Evolutionary conservation across 768 basidiomycete genomes (phyloP), one percentile per base, ranked within the genome.

Genomic region (Crassisporium funariophilum): DNA sequence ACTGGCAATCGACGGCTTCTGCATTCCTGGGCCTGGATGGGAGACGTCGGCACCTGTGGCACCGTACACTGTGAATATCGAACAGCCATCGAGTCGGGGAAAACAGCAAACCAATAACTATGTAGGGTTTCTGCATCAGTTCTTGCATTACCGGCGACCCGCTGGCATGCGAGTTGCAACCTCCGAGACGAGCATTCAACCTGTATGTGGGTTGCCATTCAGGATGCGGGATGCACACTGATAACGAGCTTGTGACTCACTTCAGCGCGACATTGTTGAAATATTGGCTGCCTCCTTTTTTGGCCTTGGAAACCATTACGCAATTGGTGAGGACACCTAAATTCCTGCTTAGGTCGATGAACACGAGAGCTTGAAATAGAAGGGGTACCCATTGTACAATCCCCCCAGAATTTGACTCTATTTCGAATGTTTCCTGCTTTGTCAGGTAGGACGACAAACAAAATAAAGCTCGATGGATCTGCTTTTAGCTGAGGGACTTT

Each of bases 1-100:
- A 1, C 77, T 73, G 0, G 84, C 72, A 0, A 86, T 68, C 0
- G 86, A 88, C 0, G 88, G 80, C 24, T 62, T 53, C 36, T 53
- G 39, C 0, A 73, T 54, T 0, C 84, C 82, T 10, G 85, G 78
- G 0, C 75, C 74, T 0, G 86, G 82, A 50, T 90, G 87, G 5
- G 78, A 74, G 0, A 88, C 75, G 56, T 81, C 82, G 7, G 78
- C 78, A n/a, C 82, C 79, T 80, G 40, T 22, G 12, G 44, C 0
- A 35, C 23, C 24, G 29, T 27, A 15, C 5, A 29, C 21, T 29
- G 29, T 24, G 6, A 41, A 4, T 13, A 25, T n/a, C 3, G 7
- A 23, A 15, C 20, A 36, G 5, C 5, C 9, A 12, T 24, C 15
- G n/a, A 35, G 25, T 1, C 4, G 24, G 7, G 41, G 20, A 41